Conservation (phyloP, 495 filamentous ascomycete species). For the Penicillium turbatum region DNA sequence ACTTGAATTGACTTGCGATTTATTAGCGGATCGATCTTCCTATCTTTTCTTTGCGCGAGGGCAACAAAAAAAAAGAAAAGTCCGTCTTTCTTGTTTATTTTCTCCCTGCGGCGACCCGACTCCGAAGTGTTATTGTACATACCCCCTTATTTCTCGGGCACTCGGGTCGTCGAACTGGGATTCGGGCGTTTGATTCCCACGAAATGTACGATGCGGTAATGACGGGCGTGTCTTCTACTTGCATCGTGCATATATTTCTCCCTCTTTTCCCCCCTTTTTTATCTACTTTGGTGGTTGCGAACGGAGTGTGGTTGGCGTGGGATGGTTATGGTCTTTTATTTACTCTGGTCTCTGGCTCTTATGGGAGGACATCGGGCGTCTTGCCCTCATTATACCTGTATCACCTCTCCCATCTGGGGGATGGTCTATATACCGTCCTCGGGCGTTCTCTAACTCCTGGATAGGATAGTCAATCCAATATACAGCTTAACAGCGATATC, state of each 20-base stretch:
- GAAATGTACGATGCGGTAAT: slow-evolving; percentile 39
- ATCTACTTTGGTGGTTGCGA: slow-evolving; percentile 19
- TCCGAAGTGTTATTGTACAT: slow-evolving; percentile 18
- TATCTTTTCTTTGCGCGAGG: slow-evolving; percentile 18
- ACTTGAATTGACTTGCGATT: slow-evolving; percentile 26
- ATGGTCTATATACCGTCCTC: background rate
- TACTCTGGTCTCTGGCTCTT: slow-evolving; percentile 12
- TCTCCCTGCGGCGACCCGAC: slow-evolving; percentile 5
- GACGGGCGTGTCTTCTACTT: slow-evolving; percentile 14
- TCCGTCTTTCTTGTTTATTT: slow-evolving; percentile 17
- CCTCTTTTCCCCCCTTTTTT: slow-evolving; percentile 15
- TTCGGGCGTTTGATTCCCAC: slow-evolving; percentile 10
- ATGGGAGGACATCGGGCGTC: slow-evolving; percentile 3
- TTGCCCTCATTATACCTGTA: slow-evolving; percentile 7
- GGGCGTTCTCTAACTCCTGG: background rate
- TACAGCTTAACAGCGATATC: slow-evolving; percentile 9
- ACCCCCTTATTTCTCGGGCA: slow-evolving; percentile 9
- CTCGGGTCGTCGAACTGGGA: slow-evolving; percentile 14
- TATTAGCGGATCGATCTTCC: slow-evolving; percentile 11
- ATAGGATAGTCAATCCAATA: slow-evolving; percentile 6
- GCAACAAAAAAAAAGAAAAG: slow-evolving; percentile 28
- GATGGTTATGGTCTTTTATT: slow-evolving; percentile 24
- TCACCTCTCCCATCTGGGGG: slow-evolving; percentile 4
- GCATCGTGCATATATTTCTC: slow-evolving; percentile 14
- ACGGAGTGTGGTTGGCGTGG: slow-evolving; percentile 40